Conservation (phyloP, 2,329 filamentous ascomycete species). For the Cordyceps farinosa region DNA sequence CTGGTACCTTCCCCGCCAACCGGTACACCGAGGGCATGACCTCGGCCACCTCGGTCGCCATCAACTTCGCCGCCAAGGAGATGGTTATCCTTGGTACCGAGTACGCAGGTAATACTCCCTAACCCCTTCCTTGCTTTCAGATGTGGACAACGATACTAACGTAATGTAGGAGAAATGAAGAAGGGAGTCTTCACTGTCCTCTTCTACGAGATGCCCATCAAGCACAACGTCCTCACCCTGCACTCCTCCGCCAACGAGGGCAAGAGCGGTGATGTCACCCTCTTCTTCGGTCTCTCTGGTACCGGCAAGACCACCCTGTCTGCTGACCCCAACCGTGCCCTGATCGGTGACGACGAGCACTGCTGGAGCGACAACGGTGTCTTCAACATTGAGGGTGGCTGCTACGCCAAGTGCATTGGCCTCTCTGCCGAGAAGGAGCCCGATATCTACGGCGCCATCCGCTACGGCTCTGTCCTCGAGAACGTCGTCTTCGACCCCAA, state of each 20-base stretch:
- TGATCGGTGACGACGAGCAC: constrained; percentile 99
- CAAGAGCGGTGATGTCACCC: constrained; percentile 87
- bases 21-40: constrained; percentile 98
- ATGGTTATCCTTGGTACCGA: constrained; percentile 99
- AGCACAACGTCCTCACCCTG: constrained; percentile 97
- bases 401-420: constrained; percentile 98
- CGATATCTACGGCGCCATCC: constrained; percentile 94
- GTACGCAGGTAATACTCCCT: constrained; percentile 60
- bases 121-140: neutral
- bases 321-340: constrained; percentile 89
- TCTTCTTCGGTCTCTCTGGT: constrained; percentile 98
- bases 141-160: constrained; percentile 13
- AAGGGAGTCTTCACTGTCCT: constrained; percentile 98
- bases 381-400: constrained; percentile 99
- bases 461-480: constrained; percentile 94
- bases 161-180: constrained; percentile 59
- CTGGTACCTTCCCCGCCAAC: constrained; percentile 96
- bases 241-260: constrained; percentile 99
- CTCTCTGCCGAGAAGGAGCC: constrained; percentile 98
- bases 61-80: constrained; percentile 99
- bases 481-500: constrained; percentile 96
- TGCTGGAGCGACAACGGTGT: constrained; percentile 96
- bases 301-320: constrained; percentile 99
- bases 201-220: constrained; percentile 99
- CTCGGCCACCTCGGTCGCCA: constrained; percentile 92